phyloP scores from a whole-genome alignment of 805 yeast species.

The Candida tammaniensis region DNA sequence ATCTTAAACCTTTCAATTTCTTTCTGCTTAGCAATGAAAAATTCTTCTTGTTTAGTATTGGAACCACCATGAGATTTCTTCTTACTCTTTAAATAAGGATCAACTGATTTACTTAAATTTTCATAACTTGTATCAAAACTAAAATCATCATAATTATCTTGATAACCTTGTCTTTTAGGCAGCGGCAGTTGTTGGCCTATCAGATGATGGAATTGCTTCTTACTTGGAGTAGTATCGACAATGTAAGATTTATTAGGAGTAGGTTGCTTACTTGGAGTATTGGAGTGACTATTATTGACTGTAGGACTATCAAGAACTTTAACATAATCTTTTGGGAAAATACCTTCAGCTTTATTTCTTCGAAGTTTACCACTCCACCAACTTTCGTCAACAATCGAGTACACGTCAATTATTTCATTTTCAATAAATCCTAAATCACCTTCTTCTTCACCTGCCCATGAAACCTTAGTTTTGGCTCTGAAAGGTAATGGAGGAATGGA shows the following conservation, averaged over 20 bases:
- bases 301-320: slow-evolving; percentile 44
- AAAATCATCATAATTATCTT: slow-evolving; percentile 14
- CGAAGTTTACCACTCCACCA: slow-evolving; percentile 88
- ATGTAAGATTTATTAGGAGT: slow-evolving; percentile 9
- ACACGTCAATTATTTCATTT: slow-evolving; percentile 87
- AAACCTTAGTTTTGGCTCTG: slow-evolving; percentile 75
- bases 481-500: slow-evolving; percentile 55
- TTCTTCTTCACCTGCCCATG: slow-evolving; percentile 92
- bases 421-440: slow-evolving; percentile 92
- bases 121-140: slow-evolving; percentile 26
- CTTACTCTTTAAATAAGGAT: slow-evolving; percentile 3
- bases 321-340: slow-evolving; percentile 86
- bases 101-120: slow-evolving; percentile 11
- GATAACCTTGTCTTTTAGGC: slow-evolving; percentile 11
- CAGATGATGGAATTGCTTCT: slow-evolving; percentile 2
- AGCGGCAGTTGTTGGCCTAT: slow-evolving; percentile 7
- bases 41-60: slow-evolving; percentile 16
- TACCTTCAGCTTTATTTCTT: slow-evolving; percentile 79
- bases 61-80: slow-evolving; percentile 3
- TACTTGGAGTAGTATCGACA: slow-evolving; percentile 13
- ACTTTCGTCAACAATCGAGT: slow-evolving; percentile 75
- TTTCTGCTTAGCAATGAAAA: slow-evolving; percentile 20
- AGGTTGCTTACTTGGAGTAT: slow-evolving; percentile 15
- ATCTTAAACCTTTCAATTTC: slow-evolving; percentile 30
- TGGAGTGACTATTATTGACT: slow-evolving; percentile 6